Percentiles rank a stretch among this genome's conserved stretches.
Conservation (phyloP, 2,329 filamentous ascomycete genomes). For the Fusarium lyarnte region DNA sequence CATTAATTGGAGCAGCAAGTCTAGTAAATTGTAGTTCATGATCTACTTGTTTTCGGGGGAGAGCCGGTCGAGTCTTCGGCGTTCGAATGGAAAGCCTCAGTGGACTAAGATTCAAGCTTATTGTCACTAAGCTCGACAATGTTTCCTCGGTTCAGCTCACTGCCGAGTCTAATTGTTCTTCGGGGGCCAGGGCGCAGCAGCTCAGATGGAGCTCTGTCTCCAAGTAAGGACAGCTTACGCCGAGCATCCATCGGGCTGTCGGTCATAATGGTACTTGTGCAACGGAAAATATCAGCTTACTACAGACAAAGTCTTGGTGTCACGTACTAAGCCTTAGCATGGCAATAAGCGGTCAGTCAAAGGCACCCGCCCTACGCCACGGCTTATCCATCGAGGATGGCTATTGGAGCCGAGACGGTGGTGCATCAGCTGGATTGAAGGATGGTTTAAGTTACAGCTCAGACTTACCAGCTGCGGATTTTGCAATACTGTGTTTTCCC, state of each 20-base stretch:
- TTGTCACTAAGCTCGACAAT: not conserved
- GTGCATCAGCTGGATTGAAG: constrained; percentile 5
- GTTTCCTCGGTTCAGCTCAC: not conserved
- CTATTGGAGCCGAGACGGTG: not conserved
- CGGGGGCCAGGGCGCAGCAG: constrained; percentile 2
- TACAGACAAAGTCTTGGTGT: not conserved
- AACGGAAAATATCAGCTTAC: constrained; percentile 7
- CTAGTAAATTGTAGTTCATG: not conserved
- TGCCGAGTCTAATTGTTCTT: not conserved
- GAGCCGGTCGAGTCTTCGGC: not conserved
- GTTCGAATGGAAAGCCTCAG: not conserved
- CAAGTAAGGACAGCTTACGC: not conserved
- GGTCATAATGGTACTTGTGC: not conserved
- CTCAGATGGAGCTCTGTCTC: not conserved
- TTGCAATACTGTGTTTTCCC: not conserved
- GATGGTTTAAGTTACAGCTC: not conserved
- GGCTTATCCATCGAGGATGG: not conserved
- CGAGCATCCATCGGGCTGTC: not conserved
- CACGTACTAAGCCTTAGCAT: not conserved
- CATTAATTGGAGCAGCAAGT: not conserved
- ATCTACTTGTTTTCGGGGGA: not conserved
- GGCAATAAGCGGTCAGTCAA: not conserved
- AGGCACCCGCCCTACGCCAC: not conserved
- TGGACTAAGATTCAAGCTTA: not conserved
- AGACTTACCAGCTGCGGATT: not conserved